These are phyloP conservation scores for Candida chauliodis DNA, from an alignment of 805 yeast genomes.

Conservation along the genomic window DNA sequence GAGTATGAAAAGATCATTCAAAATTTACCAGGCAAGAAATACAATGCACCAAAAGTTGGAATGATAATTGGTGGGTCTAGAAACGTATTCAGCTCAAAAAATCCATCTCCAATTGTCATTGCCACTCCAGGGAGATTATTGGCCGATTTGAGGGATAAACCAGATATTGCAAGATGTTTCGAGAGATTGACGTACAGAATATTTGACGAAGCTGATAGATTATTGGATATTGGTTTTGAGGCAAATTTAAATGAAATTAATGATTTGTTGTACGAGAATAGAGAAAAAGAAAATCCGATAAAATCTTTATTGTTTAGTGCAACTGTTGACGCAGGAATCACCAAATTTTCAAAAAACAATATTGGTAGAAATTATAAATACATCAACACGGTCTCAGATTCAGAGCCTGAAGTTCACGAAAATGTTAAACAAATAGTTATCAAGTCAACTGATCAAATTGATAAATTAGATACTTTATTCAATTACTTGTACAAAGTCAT, in stretches of 20 bases:
- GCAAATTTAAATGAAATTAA: constrained; percentile 60
- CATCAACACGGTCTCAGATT: constrained; percentile 70
- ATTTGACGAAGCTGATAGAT: constrained; percentile 89
- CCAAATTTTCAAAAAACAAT: constrained; percentile 56
- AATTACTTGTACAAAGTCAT: constrained; percentile 43
- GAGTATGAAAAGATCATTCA: constrained; percentile 51
- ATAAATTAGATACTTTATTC: constrained; percentile 57
- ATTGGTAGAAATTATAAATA: constrained; percentile 53
- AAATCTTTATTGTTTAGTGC: constrained; percentile 85
- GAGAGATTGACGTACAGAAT: constrained; percentile 58
- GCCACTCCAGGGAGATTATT: constrained; percentile 88
- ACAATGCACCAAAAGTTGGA: constrained; percentile 29
- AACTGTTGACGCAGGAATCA: constrained; percentile 70
- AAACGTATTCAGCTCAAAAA: constrained; percentile 24
- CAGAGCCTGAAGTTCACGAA: constrained; percentile 74
- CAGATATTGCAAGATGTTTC: constrained; percentile 46
- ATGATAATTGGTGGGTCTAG: constrained; percentile 67
- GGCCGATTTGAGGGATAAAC: constrained; percentile 45
- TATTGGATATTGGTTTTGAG: constrained; percentile 78
- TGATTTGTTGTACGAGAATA: constrained; percentile 38
- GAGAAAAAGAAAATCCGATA: constrained; percentile 30
- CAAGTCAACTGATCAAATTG: constrained; percentile 50
- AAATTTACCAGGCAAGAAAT: constrained; percentile 16
- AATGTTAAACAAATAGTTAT: constrained; percentile 68
- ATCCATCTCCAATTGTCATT: constrained; percentile 61